Base-by-base conservation (phyloP, 1,139 yeast genomes). In the Taphrina flavorubra region DNA sequence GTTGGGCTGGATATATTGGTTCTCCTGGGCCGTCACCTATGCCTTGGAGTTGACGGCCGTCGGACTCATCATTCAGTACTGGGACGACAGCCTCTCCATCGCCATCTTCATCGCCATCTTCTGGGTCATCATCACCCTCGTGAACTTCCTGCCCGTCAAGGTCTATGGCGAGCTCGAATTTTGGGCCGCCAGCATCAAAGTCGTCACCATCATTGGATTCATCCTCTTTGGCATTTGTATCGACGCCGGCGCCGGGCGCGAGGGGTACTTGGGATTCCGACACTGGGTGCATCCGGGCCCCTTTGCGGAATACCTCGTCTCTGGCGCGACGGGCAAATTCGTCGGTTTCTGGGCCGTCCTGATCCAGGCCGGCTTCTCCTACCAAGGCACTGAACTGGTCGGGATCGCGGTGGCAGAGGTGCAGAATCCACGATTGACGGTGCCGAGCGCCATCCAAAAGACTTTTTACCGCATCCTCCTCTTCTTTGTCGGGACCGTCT, bases 201-300 rank as follows among this genome's bases (percentile, higher is more conserved):
- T 89, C 60, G 71, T 89, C 59, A 89, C 92, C 61, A 87, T 88
- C 70, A 81, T 86, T 14, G 92, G 92, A 34, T 87, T 89, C 84
- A 78, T 88, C 73, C 75, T 88, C 44, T 87, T 87, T 74, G 87
- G 89, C 49, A 81, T 88, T 72, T 80, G 86, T 75, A 86, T 87
- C 81, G 90, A 87, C 39, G 86, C 90, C 76, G 95, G 95, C 73
- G 90, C 88, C 13, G 87, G 89, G 69, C 73, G 78, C 59, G 82
- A 85, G 16, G 91, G 92, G 18, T 80, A 80, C 62, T 80, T 73
- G 34, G 76, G 76, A 14, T 72, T 87, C 86, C 4, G 81, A 76
- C 53, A 92, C 80, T 92, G 97, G 97, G 86, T 92, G 78, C 80
- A 92, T 76, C 97, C 97, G 2, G 97, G 97, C 68, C 87, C 97